A percentile compares a stretch with the other conserved stretches of the same genome.
These are phyloP conservation scores for Lepiota venenata DNA, from an alignment of 768 basidiomycete species.

Conservation along the genomic window DNA sequence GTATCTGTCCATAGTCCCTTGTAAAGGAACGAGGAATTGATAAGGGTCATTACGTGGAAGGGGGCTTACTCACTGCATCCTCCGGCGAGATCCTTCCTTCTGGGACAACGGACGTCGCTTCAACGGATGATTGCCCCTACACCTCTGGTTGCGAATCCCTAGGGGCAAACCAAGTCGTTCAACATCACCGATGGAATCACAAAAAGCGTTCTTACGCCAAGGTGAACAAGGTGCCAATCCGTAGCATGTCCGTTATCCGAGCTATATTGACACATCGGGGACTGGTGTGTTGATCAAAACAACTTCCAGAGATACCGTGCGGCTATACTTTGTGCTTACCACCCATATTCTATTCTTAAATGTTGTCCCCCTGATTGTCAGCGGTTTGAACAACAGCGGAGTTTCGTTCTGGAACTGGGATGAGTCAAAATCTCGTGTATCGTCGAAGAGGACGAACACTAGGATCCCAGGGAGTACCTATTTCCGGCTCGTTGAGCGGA, in stretches of 20 bases:
- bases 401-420: conserved; percentile 38
- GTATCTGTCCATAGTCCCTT: conserved; percentile 71
- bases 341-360: conserved; percentile 80
- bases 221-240: conserved; percentile 81
- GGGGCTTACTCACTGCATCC: conserved; percentile 50
- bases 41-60: neutral
- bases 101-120: conserved; percentile 71
- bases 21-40: neutral
- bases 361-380: conserved; percentile 54
- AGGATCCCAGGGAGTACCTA: conserved; percentile 35
- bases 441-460: conserved; percentile 12
- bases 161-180: neutral
- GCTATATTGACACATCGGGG: conserved; percentile 86
- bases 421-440: neutral
- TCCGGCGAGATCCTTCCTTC: conserved; percentile 78
- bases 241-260: conserved; percentile 71
- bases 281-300: conserved; percentile 26
- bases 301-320: neutral
- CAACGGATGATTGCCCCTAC: conserved; percentile 66
- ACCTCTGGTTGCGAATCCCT: conserved; percentile 70
- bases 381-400: conserved; percentile 62
- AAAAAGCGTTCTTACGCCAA: conserved; percentile 46
- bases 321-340: conserved; percentile 29
- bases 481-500: conserved; percentile 55
- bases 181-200: neutral